phyloP scores from a whole-genome alignment of 805 yeast species.

The Starmerella potacharoeniae region DNA sequence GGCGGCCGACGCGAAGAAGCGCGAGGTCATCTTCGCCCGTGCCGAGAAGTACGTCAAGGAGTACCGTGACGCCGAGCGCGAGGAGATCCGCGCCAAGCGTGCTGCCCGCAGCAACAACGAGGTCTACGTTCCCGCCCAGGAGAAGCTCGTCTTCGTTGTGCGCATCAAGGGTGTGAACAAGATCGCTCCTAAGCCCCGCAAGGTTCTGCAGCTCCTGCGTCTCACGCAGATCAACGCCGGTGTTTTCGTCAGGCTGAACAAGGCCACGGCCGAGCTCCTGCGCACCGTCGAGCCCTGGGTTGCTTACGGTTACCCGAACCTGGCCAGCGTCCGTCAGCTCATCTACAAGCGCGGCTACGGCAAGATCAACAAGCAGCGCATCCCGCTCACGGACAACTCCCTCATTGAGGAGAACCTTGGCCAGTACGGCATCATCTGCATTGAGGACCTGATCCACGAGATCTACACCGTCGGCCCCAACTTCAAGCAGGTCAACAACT shows the following conservation, averaged over 20 bases:
- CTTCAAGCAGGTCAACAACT: constrained; percentile 98
- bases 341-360: constrained; percentile 97
- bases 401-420: constrained; percentile 82
- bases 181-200: constrained; percentile 98
- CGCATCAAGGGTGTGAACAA: constrained; percentile 99
- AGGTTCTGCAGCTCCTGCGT: constrained; percentile 84
- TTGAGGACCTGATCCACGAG: constrained; percentile 94
- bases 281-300: constrained; percentile 92
- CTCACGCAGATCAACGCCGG: constrained; percentile 89
- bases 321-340: constrained; percentile 83
- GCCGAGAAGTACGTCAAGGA: constrained; percentile 94
- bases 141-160: constrained; percentile 86
- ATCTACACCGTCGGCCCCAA: constrained; percentile 93
- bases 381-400: constrained; percentile 76
- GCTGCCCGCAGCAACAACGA: constrained; percentile 80
- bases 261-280: constrained; percentile 87
- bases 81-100: constrained; percentile 74
- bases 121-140: constrained; percentile 89
- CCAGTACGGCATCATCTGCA: constrained; percentile 81
- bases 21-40: constrained; percentile 67
- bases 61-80: constrained; percentile 86
- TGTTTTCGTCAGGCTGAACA: constrained; percentile 89
- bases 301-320: constrained; percentile 95
- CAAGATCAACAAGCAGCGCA: constrained; percentile 93
- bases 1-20: constrained; percentile 28